These are phyloP conservation scores for Raffaelea arxii DNA, from an alignment of 2,329 filamentous ascomycete genomes.

Conservation along the genomic window DNA sequence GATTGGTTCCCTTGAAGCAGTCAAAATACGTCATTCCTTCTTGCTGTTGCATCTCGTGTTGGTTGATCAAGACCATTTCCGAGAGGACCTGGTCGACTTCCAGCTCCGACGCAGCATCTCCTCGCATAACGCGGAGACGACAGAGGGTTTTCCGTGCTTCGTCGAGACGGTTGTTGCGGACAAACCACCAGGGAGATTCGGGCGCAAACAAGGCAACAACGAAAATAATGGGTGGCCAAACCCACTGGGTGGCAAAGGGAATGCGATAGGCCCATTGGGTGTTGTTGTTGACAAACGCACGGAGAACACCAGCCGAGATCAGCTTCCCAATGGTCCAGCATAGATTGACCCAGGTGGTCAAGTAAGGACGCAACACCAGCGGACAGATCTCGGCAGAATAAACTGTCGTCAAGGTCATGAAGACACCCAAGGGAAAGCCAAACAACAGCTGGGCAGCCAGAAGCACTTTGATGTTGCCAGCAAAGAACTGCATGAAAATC, in stretches of 20 bases:
- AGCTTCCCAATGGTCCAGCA: no score
- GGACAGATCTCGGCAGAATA: no score
- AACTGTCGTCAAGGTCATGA: no score
- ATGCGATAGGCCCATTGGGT: constrained; percentile 31
- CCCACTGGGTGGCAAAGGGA: constrained; percentile 17
- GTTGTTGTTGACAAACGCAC: constrained; percentile 22
- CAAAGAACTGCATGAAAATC: no score
- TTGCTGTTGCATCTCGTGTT: constrained; percentile 29
- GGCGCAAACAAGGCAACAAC: constrained; percentile 29
- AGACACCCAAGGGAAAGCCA: no score
- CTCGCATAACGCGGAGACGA: constrained; percentile 23
- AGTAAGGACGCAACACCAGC: no score
- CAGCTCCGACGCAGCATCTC: constrained; percentile 18
- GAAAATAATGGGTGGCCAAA: constrained; percentile 31
- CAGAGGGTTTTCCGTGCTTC: constrained; percentile 18
- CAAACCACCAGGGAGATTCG: constrained; percentile 37
- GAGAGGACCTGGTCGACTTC: constrained; percentile 20
- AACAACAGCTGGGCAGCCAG: no score
- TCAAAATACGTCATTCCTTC: constrained; percentile 33
- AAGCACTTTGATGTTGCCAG: no score
- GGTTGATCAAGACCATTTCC: constrained; percentile 33
- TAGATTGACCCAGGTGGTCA: no score
- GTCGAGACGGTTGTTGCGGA: constrained; percentile 26
- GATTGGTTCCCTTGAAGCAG: constrained; percentile 35
- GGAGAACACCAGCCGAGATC: no score